Evolutionary conservation across 2,329 filamentous ascomycete genomes (phyloP).

Genomic region (Colletotrichum sp.): DNA sequence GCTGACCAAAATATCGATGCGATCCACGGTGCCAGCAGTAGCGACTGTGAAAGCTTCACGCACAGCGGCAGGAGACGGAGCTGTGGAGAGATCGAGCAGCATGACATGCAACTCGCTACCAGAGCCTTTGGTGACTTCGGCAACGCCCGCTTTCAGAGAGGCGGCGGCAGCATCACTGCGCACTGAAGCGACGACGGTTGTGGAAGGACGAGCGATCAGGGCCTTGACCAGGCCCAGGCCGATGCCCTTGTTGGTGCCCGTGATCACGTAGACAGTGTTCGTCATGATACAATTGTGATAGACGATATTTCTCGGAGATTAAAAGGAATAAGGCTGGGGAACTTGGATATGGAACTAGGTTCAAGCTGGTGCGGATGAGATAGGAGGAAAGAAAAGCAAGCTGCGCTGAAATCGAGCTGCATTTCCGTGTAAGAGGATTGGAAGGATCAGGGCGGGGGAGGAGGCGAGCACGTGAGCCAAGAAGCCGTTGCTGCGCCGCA

Average conservation of each 20-base stretch:
- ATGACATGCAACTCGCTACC: slow-evolving; percentile 37
- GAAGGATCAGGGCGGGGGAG: background rate
- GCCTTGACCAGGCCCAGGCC: slow-evolving; percentile 39
- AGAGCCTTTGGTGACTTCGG: slow-evolving; percentile 27
- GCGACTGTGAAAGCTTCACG: slow-evolving; percentile 30
- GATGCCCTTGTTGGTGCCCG: slow-evolving; percentile 45
- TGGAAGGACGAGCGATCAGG: slow-evolving; percentile 56
- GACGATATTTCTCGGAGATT: background rate
- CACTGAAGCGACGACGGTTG: slow-evolving; percentile 48
- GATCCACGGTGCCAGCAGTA: slow-evolving; percentile 31
- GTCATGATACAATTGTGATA: background rate
- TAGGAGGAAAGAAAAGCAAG: background rate
- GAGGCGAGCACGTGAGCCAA: background rate
- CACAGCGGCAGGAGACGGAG: slow-evolving; percentile 26
- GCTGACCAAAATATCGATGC: slow-evolving; percentile 56
- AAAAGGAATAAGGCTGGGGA: background rate
- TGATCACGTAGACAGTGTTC: slow-evolving; percentile 41
- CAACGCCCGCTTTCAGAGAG: slow-evolving; percentile 20
- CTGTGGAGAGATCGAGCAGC: slow-evolving; percentile 39
- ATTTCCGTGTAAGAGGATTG: background rate
- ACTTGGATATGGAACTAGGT: background rate
- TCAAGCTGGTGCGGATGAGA: background rate
- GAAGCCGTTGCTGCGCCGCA: background rate
- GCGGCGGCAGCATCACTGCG: slow-evolving; percentile 29
- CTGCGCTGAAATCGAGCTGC: background rate